Evolutionary conservation across 352 stramenopile species (phyloP), one percentile per base, ranked within the genome.

Genomic region (Globisporangium lucens): DNA sequence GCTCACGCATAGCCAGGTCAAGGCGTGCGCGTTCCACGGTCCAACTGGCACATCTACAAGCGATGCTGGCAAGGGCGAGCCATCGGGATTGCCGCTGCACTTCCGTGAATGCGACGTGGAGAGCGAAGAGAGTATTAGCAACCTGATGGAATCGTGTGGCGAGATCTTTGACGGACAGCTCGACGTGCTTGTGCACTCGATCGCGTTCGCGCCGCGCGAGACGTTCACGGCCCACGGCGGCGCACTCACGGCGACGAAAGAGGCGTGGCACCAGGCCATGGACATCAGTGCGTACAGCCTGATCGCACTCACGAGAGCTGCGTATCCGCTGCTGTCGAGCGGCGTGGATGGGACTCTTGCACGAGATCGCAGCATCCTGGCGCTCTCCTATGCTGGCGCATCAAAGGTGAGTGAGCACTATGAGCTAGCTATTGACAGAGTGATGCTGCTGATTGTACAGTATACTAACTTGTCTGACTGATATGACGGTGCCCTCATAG

Each of bases 241-340:
- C 61, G 75, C 95, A n/a, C 63, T 96, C 36, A 59, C 79, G 17
- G 74, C 76, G 1, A 73, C 77, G 4, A 67, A 72, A 7, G 66
- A 83, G 24, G 83, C 80, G 36, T 98, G 90, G 85, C 69, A 76
- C 20, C 72, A 92, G 51, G 89, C 92, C 10, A 79, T 97, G 58
- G 82, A 95, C 65, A 71, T 97, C 7, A 98, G 91, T 65, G 79
- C 90, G 8, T 97, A 97, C 76, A 97, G 89, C 61, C 78, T 98
- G n/a, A 80, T 98, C 57, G 78, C 89, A 38, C 70, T 97, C 3
- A 87, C 86, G 7, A 84, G 78, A 33, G 78, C 80, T 7, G 79
- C 84, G 22, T 75, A 85, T n/a, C 84, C 87, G 9, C 61, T 94
- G 56, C 75, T 96, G 49, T 65, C 56, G n/a, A 65, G 55, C 17